phyloP scores from a whole-genome alignment of 2,329 filamentous ascomycete species.

The Periconia sp. region DNA sequence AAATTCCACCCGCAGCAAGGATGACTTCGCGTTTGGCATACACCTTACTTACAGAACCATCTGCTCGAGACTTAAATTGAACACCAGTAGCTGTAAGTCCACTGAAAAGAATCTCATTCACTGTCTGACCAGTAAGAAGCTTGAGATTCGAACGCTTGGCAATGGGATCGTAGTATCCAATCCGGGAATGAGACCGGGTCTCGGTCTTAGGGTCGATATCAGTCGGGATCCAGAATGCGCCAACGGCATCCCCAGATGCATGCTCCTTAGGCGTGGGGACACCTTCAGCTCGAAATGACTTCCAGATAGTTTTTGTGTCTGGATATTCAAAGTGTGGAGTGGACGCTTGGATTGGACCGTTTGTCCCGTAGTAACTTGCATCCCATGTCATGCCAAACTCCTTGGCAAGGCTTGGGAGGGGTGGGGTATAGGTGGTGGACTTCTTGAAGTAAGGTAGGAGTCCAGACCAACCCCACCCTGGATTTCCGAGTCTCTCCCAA shows the following conservation, averaged over 20 bases:
- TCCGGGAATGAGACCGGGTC: slow-evolving; percentile 41
- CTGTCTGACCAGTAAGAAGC: slow-evolving; percentile 26
- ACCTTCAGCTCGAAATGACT: slow-evolving; percentile 7
- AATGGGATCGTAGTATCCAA: slow-evolving; percentile 34
- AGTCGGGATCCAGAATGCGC: slow-evolving; percentile 33
- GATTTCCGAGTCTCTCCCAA: slow-evolving; percentile 62
- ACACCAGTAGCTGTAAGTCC: slow-evolving; percentile 8
- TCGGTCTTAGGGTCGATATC: slow-evolving; percentile 24
- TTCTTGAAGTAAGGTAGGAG: slow-evolving; percentile 45
- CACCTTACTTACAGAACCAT: slow-evolving; percentile 8
- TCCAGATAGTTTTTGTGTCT: too few relatives aligned
- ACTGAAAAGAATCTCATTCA: slow-evolving; percentile 33
- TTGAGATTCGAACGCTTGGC: slow-evolving; percentile 28
- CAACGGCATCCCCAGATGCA: slow-evolving; percentile 22
- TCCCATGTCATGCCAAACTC: slow-evolving; percentile 15
- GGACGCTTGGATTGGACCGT: slow-evolving; percentile 13
- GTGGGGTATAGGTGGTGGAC: slow-evolving; percentile 5
- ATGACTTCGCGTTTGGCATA: slow-evolving; percentile 60
- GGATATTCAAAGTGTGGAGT: slow-evolving; percentile 17
- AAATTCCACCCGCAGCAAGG: slow-evolving; percentile 62
- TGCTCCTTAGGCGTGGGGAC: slow-evolving; percentile 24
- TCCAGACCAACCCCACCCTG: slow-evolving; percentile 62
- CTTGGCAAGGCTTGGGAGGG: not conserved
- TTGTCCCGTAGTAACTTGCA: slow-evolving; percentile 9
- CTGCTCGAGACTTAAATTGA: slow-evolving; percentile 7